Conservation (phyloP, 495 filamentous ascomycete species). For the Lophium mytilinum region DNA sequence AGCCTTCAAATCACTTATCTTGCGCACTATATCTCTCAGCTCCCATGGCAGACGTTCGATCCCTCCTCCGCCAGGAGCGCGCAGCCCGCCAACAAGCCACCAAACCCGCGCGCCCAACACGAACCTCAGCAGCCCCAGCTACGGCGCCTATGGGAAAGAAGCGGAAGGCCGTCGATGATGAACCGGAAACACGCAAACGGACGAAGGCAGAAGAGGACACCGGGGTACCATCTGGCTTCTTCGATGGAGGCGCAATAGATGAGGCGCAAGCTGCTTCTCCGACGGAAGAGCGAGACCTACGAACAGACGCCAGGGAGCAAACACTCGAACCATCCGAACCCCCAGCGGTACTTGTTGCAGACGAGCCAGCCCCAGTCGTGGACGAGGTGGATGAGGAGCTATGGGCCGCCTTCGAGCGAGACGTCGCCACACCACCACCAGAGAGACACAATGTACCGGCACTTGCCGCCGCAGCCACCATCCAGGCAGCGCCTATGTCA, state of each 20-base stretch:
- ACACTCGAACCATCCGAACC: neutral
- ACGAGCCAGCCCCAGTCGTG: neutral
- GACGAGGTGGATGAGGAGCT: constrained; percentile 64
- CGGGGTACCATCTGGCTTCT: constrained; percentile 19
- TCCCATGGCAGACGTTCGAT: constrained; percentile 74
- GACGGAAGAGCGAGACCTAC: neutral
- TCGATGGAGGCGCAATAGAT: constrained; percentile 5
- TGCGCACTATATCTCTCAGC: neutral
- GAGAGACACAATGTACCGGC: constrained; percentile 21
- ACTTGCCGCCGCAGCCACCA: constrained; percentile 43
- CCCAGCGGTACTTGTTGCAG: neutral
- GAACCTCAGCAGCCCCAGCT: constrained; percentile 40
- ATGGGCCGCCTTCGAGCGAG: constrained; percentile 88
- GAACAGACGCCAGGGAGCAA: neutral
- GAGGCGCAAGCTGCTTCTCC: neutral
- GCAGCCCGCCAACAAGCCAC: constrained; percentile 52
- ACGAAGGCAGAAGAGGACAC: constrained; percentile 7
- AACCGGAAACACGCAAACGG: constrained; percentile 39
- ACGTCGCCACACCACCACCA: constrained; percentile 54
- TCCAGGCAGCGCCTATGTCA: constrained; percentile 62
- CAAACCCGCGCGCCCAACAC: constrained; percentile 44
- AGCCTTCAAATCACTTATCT: neutral
- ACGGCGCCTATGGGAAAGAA: constrained; percentile 46
- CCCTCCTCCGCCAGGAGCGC: constrained; percentile 74
- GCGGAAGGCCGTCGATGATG: constrained; percentile 47